A percentile compares a stretch with the other conserved stretches of the same genome.
These are phyloP conservation scores for Penicillium griseofulvum DNA, from an alignment of 2,329 filamentous ascomycete genomes.

Conservation along the genomic window DNA sequence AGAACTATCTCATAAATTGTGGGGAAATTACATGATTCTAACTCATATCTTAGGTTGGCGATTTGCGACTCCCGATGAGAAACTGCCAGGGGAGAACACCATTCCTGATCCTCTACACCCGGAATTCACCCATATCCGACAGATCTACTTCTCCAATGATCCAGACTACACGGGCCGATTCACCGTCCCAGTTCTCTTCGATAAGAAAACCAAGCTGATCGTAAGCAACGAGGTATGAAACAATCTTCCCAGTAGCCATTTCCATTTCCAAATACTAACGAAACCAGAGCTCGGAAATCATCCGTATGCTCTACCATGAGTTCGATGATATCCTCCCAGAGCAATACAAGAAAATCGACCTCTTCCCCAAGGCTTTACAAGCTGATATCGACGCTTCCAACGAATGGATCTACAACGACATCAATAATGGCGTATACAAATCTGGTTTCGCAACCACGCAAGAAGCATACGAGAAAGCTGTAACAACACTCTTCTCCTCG, in stretches of 20 bases:
- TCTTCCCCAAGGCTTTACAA: slow-evolving; percentile 66
- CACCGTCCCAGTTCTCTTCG: slow-evolving; percentile 80
- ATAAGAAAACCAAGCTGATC: slow-evolving; percentile 67
- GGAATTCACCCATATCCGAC: slow-evolving; percentile 68
- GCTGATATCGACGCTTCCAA: slow-evolving; percentile 72
- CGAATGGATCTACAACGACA: slow-evolving; percentile 71
- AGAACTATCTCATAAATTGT: slow-evolving; percentile 17
- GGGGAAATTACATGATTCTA: not conserved
- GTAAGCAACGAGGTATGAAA: slow-evolving; percentile 78
- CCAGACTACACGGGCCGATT: slow-evolving; percentile 73
- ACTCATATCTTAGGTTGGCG: slow-evolving; percentile 65
- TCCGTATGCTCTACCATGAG: slow-evolving; percentile 80
- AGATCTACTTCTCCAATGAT: slow-evolving; percentile 77
- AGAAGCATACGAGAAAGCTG: slow-evolving; percentile 75
- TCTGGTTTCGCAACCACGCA: slow-evolving; percentile 81
- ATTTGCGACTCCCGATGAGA: slow-evolving; percentile 67
- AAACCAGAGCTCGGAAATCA: slow-evolving; percentile 69
- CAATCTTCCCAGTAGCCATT: not conserved
- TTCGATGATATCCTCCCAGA: slow-evolving; percentile 71
- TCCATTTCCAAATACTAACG: not conserved
- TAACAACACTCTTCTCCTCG: slow-evolving; percentile 68
- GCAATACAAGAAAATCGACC: slow-evolving; percentile 59
- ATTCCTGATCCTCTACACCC: slow-evolving; percentile 58
- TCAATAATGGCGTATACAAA: slow-evolving; percentile 55
- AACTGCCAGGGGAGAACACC: slow-evolving; percentile 55